A percentile compares a stretch with the other conserved stretches of the same genome.
phyloP scores from a whole-genome alignment of 257 asterid species.

The Petunia axillaris region DNA sequence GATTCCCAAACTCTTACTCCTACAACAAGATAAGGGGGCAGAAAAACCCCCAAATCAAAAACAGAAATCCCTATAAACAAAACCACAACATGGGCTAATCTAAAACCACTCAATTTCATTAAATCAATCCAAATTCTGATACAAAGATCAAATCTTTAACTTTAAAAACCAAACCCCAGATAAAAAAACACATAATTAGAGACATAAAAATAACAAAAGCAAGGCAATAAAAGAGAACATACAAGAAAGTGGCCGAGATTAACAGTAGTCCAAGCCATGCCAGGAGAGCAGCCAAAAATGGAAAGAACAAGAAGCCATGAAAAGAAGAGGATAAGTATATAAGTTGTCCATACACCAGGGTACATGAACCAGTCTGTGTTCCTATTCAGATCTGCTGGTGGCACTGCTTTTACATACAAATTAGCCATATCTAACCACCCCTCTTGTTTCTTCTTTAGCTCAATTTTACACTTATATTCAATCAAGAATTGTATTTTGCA shows the following conservation, averaged over 20 bases:
- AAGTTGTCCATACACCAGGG: conserved; percentile 96
- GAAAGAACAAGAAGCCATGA: conserved; percentile 83
- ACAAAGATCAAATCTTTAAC: not conserved
- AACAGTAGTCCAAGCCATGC: conserved; percentile 93
- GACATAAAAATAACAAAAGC: not conserved
- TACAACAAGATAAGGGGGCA: not conserved
- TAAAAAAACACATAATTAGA: not conserved
- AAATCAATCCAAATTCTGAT: not conserved
- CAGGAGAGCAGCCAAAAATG: conserved; percentile 78
- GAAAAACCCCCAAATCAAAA: too few species aligned
- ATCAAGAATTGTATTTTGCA: not conserved
- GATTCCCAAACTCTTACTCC: conserved; percentile 3
- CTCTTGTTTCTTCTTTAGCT: not conserved
- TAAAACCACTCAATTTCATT: not conserved
- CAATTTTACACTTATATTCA: conserved; percentile 15
- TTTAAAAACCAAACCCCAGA: not conserved
- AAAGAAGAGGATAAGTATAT: conserved; percentile 84
- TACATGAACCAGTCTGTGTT: conserved; percentile 97
- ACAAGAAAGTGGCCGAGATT: conserved; percentile 68
- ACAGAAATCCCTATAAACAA: not conserved
- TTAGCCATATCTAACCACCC: conserved; percentile 50
- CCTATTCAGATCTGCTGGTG: conserved; percentile 86
- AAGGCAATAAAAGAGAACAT: conserved; percentile 1
- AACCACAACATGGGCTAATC: not conserved
- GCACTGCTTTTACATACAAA: conserved; percentile 78